Conservation (phyloP, 345 rosid genomes). For the Euphorbia peplus region DNA sequence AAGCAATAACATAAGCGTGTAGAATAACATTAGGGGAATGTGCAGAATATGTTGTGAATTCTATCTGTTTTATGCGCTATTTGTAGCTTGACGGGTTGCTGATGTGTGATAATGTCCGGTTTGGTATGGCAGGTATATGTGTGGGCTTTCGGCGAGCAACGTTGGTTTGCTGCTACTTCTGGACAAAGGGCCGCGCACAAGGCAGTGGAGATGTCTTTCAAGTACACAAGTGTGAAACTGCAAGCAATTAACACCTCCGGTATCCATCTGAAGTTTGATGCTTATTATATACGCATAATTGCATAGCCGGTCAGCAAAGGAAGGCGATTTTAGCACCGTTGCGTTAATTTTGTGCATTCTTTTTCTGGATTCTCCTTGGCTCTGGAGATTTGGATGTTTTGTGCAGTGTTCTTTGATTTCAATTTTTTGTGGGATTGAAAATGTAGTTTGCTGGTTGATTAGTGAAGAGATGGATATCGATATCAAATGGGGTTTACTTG, state of each 20-base stretch:
- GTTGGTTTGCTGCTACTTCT: conserved; percentile 79
- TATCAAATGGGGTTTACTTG: conserved; percentile 22
- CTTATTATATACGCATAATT: not conserved
- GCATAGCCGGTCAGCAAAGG: too few species aligned
- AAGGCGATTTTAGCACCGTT: not conserved
- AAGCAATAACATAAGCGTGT: too few species aligned
- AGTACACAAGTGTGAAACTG: conserved; percentile 53
- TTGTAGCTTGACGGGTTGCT: not conserved
- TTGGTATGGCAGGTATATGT: conserved; percentile 48
- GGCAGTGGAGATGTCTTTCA: conserved; percentile 77
- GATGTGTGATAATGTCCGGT: conserved; percentile 4
- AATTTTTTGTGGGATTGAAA: conserved; percentile 20
- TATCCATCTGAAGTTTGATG: conserved; percentile 9
- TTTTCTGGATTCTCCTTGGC: conserved; percentile 15
- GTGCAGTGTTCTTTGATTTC: conserved; percentile 36
- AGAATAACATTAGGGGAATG: too few species aligned
- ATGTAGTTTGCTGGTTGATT: conserved; percentile 22
- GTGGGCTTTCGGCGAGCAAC: conserved; percentile 58
- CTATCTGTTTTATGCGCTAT: too few species aligned
- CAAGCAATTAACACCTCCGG: not conserved
- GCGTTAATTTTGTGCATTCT: conserved; percentile 1
- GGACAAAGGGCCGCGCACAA: conserved; percentile 59
- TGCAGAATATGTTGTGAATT: too few species aligned
- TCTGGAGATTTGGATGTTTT: conserved; percentile 28
- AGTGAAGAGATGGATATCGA: conserved; percentile 16